Percentiles rank a stretch among this genome's conserved stretches.
Evolutionary conservation across 1,284 basidiomycete genomes (phyloP).

Genomic region (Marasmius oreades): DNA sequence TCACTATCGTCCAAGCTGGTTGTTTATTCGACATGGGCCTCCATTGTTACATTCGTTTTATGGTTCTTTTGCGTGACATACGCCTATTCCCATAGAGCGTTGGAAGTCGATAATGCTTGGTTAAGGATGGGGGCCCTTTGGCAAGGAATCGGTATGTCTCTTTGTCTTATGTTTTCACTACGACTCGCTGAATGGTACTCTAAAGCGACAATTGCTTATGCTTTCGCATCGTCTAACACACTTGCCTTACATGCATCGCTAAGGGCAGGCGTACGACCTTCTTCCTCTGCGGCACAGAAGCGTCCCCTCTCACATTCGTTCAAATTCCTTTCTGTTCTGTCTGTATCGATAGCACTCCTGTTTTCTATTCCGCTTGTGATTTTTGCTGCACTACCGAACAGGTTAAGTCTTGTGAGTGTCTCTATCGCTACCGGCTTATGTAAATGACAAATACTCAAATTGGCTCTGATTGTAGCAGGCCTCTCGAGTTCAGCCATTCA

Average conservation of each 20-base stretch:
- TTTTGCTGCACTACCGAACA: constrained; percentile 41
- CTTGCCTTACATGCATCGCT: constrained; percentile 62
- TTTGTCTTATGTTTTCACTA: neutral
- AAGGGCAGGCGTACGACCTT: constrained; percentile 35
- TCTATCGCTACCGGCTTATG: constrained; percentile 1
- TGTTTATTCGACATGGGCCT: constrained; percentile 53
- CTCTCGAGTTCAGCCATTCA: constrained; percentile 26
- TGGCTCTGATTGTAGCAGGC: constrained; percentile 22
- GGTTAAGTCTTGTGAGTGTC: constrained; percentile 38
- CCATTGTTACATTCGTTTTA: constrained; percentile 50
- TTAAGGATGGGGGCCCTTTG: constrained; percentile 47
- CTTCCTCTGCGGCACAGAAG: constrained; percentile 35
- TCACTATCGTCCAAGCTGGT: constrained; percentile 51
- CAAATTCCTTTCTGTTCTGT: constrained; percentile 49
- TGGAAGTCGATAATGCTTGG: constrained; percentile 34
- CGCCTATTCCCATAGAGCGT: constrained; percentile 43
- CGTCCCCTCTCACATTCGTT: constrained; percentile 52
- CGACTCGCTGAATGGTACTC: constrained; percentile 10
- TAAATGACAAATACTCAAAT: too few species aligned
- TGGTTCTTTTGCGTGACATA: constrained; percentile 55
- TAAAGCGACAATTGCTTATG: constrained; percentile 53
- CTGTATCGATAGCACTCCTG: constrained; percentile 43
- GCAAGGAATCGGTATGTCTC: constrained; percentile 58
- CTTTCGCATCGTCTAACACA: constrained; percentile 61
- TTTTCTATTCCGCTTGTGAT: constrained; percentile 59